Conservation (phyloP, 805 yeast species). For the Candida awuae region DNA sequence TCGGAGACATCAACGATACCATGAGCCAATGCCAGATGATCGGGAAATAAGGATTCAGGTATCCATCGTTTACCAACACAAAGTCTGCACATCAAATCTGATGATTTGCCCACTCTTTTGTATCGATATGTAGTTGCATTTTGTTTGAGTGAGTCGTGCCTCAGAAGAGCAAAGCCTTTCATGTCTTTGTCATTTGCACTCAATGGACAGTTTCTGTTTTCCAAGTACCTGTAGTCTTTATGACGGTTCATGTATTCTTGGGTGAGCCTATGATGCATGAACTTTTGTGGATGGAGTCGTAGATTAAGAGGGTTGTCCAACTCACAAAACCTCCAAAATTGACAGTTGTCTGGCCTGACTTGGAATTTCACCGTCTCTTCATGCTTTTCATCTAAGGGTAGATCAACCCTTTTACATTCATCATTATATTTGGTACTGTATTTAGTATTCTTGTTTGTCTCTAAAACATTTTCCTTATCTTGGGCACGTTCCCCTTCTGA, state of each 20-base stretch:
- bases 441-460: no score
- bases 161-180: constrained; percentile 2
- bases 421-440: no score
- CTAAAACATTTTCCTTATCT: no score
- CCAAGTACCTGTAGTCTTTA: background rate
- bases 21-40: constrained; percentile 22
- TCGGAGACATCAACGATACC: constrained; percentile 14
- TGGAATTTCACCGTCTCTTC: background rate
- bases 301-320: no score
- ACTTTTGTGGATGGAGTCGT: constrained; percentile 15
- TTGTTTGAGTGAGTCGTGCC: constrained; percentile 2
- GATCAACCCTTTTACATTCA: no score
- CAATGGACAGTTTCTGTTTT: constrained; percentile 14
- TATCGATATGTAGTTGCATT: constrained; percentile 13
- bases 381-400: no score
- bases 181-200: constrained; percentile 13
- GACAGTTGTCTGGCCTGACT: background rate
- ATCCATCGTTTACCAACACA: constrained; percentile 21
- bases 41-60: constrained; percentile 2
- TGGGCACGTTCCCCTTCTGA: no score
- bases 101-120: constrained; percentile 3
- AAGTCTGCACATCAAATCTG: constrained; percentile 16
- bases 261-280: constrained; percentile 13
- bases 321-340: constrained; percentile 1
- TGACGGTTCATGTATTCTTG: background rate